Base-by-base conservation (phyloP, 2,329 filamentous ascomycete genomes). In the Alternaria rosae region DNA sequence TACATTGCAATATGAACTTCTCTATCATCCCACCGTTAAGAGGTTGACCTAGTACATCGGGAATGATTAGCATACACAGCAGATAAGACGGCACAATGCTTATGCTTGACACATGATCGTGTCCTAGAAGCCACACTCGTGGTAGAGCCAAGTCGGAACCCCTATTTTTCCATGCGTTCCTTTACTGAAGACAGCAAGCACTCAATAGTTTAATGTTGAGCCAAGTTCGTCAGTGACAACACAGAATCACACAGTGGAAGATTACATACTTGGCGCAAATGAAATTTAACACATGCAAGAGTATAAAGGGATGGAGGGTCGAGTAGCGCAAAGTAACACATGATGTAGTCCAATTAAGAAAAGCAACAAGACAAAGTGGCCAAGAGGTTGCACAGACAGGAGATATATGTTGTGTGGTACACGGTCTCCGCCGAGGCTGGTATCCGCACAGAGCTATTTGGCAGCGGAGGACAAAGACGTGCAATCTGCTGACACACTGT, bases 361-460 rank as follows among this genome's bases (percentile, higher is more conserved):
- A 55, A 55, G 38, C 12, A 55, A 45, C 12, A 55, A 57, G n/a
- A 28, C 38, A 15, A 20, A 47, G 20, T 42, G 32, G 51, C 51
- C 57, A 59, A 59, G 57, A 47, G 3, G n/a, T 44, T 54, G 48
- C 51, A 43, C 57, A 55, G 42, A 54, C 51, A 30, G 26, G 28
- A 44, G 38, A 45, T 25, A 17, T 5, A 21, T 45, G 57, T 17
- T 11, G 17, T 41, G 52, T 59, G 21, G 50, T 45, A 59, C 57
- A 59, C 35, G 51, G 57, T 41, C 51, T 59, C 57, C 57, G 51
- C 57, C 57, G 30, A 59, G 51, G 25, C 43, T 44, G 25, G 43
- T 48, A 32, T 55, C 44, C 32, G 50, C 57, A 55, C 57, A 55
- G 51, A 59, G 51, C 10, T 26, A 55, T 51, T 59, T 59, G 57